Evolutionary conservation across 2,329 filamentous ascomycete species (phyloP), one percentile per base, ranked within the genome.

Genomic region (Fragosphaeria purpurea): DNA sequence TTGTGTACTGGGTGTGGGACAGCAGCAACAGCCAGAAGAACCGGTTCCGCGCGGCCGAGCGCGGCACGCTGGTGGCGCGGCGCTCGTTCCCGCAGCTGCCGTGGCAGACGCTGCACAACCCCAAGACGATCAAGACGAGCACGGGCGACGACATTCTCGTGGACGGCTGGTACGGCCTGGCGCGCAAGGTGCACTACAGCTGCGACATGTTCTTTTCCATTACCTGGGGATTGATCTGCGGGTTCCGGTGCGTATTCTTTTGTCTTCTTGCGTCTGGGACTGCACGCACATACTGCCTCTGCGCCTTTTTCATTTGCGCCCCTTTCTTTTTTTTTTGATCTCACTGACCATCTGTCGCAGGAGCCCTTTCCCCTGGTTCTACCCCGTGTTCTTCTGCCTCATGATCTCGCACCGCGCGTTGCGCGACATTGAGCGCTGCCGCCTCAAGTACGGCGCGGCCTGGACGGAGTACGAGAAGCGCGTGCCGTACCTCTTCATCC

Each of bases 341-440:
- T n/a, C n/a, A n/a, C 47, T 47, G 44, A 46, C 35, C 13, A 5
- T 35, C 30, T 43, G 7, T 22, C 6, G 3, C 33, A 57, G 55
- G 59, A 88, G 83, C 60, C 86, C 87, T 0, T 91, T 94, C 68
- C 88, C 88, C 0, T 95, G 88, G 87, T 94, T 95, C 67, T 93
- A 94, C 62, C 85, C 87, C 0, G 65, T 87, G 44, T 95, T 95
- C 74, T 95, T 95, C 65, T 72, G 73, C 38, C 70, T 71, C 57
- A 93, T 93, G 87, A 93, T 94, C 62, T 73, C 81, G 4, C 88
- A 94, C 67, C 84, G 88, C 52, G 85, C 86, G 9, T 68, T 71
- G 48, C 77, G 88, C 56, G 88, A 95, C 64, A 88, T 91, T 55
- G 74, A 83, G 62, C 77, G 83, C 56, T 95, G 88, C 67, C 80